Base-by-base conservation (phyloP, 2,329 filamentous ascomycete genomes). In the Monilinia fructigena region DNA sequence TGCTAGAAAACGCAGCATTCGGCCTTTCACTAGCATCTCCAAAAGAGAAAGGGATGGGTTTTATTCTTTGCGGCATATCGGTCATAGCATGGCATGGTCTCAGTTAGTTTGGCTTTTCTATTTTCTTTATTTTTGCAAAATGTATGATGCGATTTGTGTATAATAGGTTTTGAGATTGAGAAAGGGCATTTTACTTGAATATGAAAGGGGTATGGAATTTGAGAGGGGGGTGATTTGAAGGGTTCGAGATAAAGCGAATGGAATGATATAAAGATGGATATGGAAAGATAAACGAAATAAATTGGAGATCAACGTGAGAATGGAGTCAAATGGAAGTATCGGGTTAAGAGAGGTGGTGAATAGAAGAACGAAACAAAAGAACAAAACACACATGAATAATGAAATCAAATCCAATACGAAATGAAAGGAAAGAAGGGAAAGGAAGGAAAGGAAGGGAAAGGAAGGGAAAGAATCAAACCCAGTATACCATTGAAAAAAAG, bases 1-100 rank as follows among this genome's bases (percentile, higher is more conserved):
- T 40, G 86, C 89, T 20, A 96, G 82, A 76, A 96, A 96, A 89
- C 75, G 89, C 91, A 65, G 92, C 92, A 74, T 93, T 93, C 87
- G n/a, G 92, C 92, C 42, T 85, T 76, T 96, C 92, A 35, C 85
- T 81, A 10, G 84, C 80, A 45, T 80, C 79, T 20, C 91, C 92
- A 69, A 94, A 86, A 40, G 86, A 40, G 80, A 79, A 20, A 85
- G 75, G 1, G 91, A 92, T 92, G 60, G 80, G 75, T 47, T 80
- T 74, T 28, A 76, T 66, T 73, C 67, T n/a, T 71, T 64, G 23
- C 72, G 72, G 74, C 73, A 76, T 69, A 23, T 78, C 72, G 38
- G 76, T 80, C 77, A 82, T 82, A 68, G 79, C 82, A 71, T 66
- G 28, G 28, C 12, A 70, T 65, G 28, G n/a, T 11, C n/a, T 20